Evolutionary conservation across 2,329 filamentous ascomycete genomes (phyloP).

Genomic region (Cercospora sesami): DNA sequence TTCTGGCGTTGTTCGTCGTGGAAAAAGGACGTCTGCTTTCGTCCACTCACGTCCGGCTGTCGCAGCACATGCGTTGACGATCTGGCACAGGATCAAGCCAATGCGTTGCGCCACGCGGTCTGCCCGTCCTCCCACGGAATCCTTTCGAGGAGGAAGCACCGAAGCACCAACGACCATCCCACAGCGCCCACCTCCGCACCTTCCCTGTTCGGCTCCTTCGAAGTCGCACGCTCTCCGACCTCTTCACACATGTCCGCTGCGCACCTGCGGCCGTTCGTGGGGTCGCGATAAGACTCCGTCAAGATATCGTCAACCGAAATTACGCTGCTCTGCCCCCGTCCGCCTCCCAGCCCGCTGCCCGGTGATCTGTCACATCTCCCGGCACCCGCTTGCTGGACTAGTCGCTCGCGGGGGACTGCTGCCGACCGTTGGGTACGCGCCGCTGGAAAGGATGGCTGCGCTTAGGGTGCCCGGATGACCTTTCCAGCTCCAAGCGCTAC

Average conservation of each 20-base stretch:
- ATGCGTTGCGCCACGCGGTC: conserved; percentile 7
- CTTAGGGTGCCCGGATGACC: neutral
- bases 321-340: neutral
- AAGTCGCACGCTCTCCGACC: neutral
- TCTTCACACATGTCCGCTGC: neutral
- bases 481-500: neutral
- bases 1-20: neutral
- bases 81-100: neutral
- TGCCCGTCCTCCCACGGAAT: neutral
- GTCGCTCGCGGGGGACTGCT: neutral
- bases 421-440: conserved; percentile 6
- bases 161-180: neutral
- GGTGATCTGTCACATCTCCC: neutral
- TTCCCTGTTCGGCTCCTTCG: neutral
- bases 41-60: neutral
- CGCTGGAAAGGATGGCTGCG: conserved; percentile 7
- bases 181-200: conserved; percentile 2
- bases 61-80: neutral
- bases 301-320: neutral
- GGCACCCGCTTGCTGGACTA: neutral
- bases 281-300: neutral
- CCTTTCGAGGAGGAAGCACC: neutral
- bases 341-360: neutral
- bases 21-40: neutral
- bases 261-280: neutral